Conservation (phyloP, 208 protist genomes). For the Sergeia podlipaevii region DNA sequence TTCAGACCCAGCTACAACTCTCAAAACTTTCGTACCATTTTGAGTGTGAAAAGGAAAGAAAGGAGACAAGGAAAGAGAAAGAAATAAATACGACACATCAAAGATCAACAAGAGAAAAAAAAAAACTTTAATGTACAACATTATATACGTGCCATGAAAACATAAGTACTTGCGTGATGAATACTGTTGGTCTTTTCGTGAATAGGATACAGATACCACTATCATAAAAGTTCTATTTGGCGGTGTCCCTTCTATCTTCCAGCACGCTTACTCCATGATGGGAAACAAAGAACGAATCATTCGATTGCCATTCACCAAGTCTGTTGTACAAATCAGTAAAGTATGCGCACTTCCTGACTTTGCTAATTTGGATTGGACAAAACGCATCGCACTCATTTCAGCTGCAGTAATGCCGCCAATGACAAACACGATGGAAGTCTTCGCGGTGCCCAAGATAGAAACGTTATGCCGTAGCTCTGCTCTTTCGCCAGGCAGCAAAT, state of each 20-base stretch:
- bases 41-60: background rate
- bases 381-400: conserved; percentile 91
- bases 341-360: conserved; percentile 28
- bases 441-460: conserved; percentile 21
- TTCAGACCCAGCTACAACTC: too few relatives aligned
- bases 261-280: conserved; percentile 17
- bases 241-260: too few relatives aligned
- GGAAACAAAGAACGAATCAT: conserved; percentile 52
- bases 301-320: conserved; percentile 55
- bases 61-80: background rate
- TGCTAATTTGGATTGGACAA: conserved; percentile 53
- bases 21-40: background rate
- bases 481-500: conserved; percentile 46
- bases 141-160: too few relatives aligned
- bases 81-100: background rate
- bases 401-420: conserved; percentile 92
- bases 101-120: conserved; percentile 4
- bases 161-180: too few relatives aligned
- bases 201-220: too few relatives aligned
- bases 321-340: conserved; percentile 56
- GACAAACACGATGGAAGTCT: conserved; percentile 84
- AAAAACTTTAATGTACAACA: too few relatives aligned
- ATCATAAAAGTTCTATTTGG: too few relatives aligned
- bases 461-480: conserved; percentile 43
- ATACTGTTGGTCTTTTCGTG: too few relatives aligned